Evolutionary conservation across 108 stramenopile species (phyloP).

Genomic region (Nitzschia palea): DNA sequence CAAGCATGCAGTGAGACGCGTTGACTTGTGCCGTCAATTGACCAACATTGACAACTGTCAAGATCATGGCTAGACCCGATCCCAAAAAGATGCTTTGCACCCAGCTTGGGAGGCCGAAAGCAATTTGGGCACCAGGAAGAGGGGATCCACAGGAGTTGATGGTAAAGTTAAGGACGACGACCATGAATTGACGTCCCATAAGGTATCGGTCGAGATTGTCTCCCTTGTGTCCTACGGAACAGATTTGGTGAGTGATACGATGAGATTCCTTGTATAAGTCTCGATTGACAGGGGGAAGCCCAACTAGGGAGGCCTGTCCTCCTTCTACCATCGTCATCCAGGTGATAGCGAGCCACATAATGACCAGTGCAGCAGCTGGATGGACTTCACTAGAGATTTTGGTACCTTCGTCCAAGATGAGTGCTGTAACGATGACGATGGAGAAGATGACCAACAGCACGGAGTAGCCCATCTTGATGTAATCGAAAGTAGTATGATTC

Average conservation of each 20-base stretch:
- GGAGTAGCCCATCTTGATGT: constrained; percentile 34
- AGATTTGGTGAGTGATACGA: constrained; percentile 59
- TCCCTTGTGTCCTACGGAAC: constrained; percentile 64
- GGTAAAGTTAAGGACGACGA: constrained; percentile 71
- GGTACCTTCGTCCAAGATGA: constrained; percentile 61
- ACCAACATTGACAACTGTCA: constrained; percentile 67
- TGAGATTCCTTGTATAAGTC: constrained; percentile 75
- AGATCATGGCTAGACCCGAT: constrained; percentile 74
- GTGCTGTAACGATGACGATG: constrained; percentile 50
- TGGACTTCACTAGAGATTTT: constrained; percentile 47
- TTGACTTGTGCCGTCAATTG: constrained; percentile 81
- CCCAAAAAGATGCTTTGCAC: constrained; percentile 69
- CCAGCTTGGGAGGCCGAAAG: constrained; percentile 50
- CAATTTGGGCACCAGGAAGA: constrained; percentile 50
- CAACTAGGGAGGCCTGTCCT: constrained; percentile 71
- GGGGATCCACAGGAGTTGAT: constrained; percentile 68
- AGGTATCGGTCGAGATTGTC: constrained; percentile 87
- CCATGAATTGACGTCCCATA: constrained; percentile 90
- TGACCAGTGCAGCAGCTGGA: constrained; percentile 48
- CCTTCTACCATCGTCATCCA: constrained; percentile 82
- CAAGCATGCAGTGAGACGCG: constrained; percentile 72
- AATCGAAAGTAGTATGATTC: background rate
- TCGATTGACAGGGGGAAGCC: constrained; percentile 67
- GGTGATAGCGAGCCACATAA: constrained; percentile 46
- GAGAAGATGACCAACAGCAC: constrained; percentile 56